Evolutionary conservation across 129 eudicot genomes (phyloP), one percentile per base, ranked within the genome.

Genomic region (Saposhnikovia divaricata): DNA sequence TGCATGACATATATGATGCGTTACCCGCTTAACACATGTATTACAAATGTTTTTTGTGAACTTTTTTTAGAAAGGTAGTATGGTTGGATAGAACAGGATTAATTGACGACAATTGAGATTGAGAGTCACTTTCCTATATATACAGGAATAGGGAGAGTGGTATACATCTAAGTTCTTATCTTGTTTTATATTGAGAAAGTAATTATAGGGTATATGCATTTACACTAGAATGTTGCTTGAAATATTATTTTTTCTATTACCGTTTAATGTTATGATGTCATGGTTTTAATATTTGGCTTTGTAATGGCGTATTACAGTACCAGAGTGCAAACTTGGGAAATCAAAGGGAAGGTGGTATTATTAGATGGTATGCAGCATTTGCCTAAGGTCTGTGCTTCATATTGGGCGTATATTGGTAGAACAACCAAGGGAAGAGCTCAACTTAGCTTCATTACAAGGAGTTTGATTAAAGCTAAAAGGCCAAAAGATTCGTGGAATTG

Each of bases 361-460:
- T 85, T 92, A 89, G 91, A 92, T 92, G 97, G 70, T 92, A 89
- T 90, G 96, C 90, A 77, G 59, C 76, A 86, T 82, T 82, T 79
- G 81, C 74, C 46, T 89, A 82, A 90, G 89, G 92, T 77, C 86
- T 69, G 87, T 82, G 59, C 79, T 85, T 85, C 89, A 81, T 84
- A 87, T 86, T 77, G 88, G 81, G 85, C 68, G 74, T 82, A 77
- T 82, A 83, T 89, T 82, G 85, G 80, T 75, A 86, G 80, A 72
- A 34, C 77, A 83, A 37, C 80, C 81, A 76, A 69, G 80, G 87
- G 34, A 83, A 82, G 46, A 37, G 61, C 72, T 79, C 85, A 80
- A 73, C 72, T 80, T 65, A 81, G 84, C 70, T 69, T 72, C 81
- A 43, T 72, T 43, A 50, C 61, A 53, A 83, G 80, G 72, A 73